Base-by-base conservation (phyloP, 495 filamentous ascomycete species). In the Echria macrotheca region DNA sequence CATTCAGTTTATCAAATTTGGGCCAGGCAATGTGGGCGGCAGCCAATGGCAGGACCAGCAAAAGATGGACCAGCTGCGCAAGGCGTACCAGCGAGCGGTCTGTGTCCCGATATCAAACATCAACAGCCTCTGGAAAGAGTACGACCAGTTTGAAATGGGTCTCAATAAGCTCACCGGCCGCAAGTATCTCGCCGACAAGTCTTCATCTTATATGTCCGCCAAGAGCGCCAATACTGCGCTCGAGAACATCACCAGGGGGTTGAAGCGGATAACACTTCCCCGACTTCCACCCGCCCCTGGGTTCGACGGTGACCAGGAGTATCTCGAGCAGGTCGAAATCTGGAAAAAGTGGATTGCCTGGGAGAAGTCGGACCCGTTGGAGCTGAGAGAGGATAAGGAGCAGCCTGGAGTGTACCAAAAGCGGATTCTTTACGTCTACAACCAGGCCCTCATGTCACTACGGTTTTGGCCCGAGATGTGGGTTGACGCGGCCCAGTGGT, bases 401-500 rank as follows among this genome's bases (percentile, higher is more conserved):
- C 89, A 96, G 54, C 63, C 71, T 5, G 69, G 76, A 25, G 74
- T 80, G 1, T 94, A 84, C 69, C 84, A 83, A 52, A 72, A 79
- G 47, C 84, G 93, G 18, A 77, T 96, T 47, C 59, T 95, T 19
- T 93, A 91, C 66, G 85, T 87, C 49, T 97, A 94, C 72, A 91
- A 91, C 68, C 91, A 96, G 63, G 87, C 93, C 23, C 71, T 93
- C 29, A 96, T 96, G 89, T 85, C 90, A 7, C 69, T 98, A 51
- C 78, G 89, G 45, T 98, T 96, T 61, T 87, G 89, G 75, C 93
- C 94, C 2, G 87, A 91, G 62, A 81, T 96, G 53, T 98, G 93
- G 93, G 91, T 86, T 54, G 89, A 96, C 39, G 93, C 91, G 2
- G 86, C 90, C 10, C 86, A 96, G 49, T 98, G 91, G 74, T 96